Evolutionary conservation across 495 filamentous ascomycete species (phyloP).

Genomic region (Tuber indicum): DNA sequence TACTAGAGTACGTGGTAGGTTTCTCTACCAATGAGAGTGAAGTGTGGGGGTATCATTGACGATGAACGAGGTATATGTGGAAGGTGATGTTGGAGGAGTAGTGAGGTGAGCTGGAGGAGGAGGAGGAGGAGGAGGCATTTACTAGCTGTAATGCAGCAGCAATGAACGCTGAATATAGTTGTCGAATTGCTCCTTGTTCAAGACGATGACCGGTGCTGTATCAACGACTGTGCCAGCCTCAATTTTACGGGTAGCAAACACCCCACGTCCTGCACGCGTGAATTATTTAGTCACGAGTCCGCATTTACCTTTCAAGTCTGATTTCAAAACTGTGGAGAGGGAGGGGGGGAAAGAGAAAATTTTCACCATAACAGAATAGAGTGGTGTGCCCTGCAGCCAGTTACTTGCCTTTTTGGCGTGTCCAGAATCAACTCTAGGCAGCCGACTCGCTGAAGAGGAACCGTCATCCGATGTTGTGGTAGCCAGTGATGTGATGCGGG

Average conservation of each 20-base stretch:
- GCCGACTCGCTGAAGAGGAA: slow-evolving; percentile 38
- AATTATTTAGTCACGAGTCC: slow-evolving; percentile 16
- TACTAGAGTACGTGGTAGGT: background rate
- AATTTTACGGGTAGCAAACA: slow-evolving; percentile 49
- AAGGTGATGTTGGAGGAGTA: slow-evolving; percentile 22
- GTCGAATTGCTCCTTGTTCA: slow-evolving; percentile 47
- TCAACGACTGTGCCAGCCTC: slow-evolving; percentile 50
- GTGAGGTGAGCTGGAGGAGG: slow-evolving; percentile 34
- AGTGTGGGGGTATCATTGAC: slow-evolving; percentile 4
- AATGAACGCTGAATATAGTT: slow-evolving; percentile 49
- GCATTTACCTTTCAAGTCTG: slow-evolving; percentile 3
- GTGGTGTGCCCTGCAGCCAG: background rate
- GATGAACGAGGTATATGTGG: slow-evolving; percentile 2
- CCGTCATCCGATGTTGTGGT: slow-evolving; percentile 35
- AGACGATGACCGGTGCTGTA: slow-evolving; percentile 50
- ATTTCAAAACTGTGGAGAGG: background rate
- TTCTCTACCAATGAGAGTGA: background rate
- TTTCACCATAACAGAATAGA: slow-evolving; percentile 15
- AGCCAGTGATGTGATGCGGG: slow-evolving; percentile 1
- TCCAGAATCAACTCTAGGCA: slow-evolving; percentile 42
- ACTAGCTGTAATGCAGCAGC: slow-evolving; percentile 56
- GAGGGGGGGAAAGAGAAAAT: slow-evolving; percentile 30
- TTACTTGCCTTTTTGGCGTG: slow-evolving; percentile 45
- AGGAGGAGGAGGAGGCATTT: slow-evolving; percentile 22
- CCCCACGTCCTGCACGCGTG: slow-evolving; percentile 47